Conservation (phyloP, 305 asterid genomes). For the Fraxinus sp. region DNA sequence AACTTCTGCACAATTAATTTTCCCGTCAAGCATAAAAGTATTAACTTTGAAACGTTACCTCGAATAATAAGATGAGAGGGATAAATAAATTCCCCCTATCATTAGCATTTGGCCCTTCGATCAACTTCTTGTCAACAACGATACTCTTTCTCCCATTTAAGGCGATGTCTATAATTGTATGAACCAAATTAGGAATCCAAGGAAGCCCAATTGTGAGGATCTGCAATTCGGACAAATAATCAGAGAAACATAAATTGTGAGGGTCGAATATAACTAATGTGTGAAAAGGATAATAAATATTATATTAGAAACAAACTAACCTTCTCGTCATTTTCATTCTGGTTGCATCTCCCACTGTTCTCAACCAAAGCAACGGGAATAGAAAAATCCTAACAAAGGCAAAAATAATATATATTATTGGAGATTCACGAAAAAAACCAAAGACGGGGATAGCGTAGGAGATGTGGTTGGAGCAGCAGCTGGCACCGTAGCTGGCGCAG, state of each 20-base stretch:
- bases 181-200: conserved; percentile 80
- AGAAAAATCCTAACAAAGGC: conserved; percentile 41
- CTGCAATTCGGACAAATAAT: conserved; percentile 37
- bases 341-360: conserved; percentile 92
- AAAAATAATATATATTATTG: conserved; percentile 16
- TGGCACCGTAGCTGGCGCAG: conserved; percentile 38
- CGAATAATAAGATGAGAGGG: conserved; percentile 73
- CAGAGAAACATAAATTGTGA: not conserved
- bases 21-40: not conserved
- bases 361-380: conserved; percentile 89
- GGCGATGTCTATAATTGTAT: conserved; percentile 57
- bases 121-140: conserved; percentile 68
- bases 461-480: conserved; percentile 47
- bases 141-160: conserved; percentile 62
- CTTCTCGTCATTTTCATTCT: conserved; percentile 91
- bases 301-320: conserved; percentile 31
- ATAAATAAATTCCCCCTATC: conserved; percentile 65
- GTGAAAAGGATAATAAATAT: not conserved
- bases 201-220: conserved; percentile 74
- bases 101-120: conserved; percentile 88
- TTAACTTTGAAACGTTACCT: conserved; percentile 45
- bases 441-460: conserved; percentile 48
- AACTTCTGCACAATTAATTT: not conserved
- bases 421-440: conserved; percentile 3
- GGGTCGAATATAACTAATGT: not conserved